Evolutionary conservation across 2,329 filamentous ascomycete species (phyloP).

Genomic region (Botrytis elliptica): DNA sequence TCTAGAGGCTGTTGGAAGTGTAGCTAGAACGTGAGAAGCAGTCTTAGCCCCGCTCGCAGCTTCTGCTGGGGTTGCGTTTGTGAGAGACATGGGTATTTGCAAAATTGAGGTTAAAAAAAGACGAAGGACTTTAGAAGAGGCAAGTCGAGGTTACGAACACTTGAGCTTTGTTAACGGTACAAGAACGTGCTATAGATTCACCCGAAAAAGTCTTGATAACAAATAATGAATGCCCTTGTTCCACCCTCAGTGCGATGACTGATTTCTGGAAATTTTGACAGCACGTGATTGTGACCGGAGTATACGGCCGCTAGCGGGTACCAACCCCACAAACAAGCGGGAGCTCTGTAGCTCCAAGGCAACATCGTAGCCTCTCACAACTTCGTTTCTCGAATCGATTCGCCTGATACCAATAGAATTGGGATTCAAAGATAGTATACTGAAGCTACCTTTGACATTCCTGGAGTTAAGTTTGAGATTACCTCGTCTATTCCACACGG

Average conservation of each 20-base stretch:
- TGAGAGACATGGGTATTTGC: constrained; percentile 71
- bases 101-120: background rate
- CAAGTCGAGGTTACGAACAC: background rate
- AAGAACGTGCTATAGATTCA: background rate
- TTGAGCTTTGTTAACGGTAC: too few relatives aligned
- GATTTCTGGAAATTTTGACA: constrained; percentile 8
- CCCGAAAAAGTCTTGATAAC: background rate
- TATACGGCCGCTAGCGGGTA: constrained; percentile 3
- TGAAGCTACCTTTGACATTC: background rate
- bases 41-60: constrained; percentile 75
- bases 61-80: constrained; percentile 75
- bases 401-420: background rate
- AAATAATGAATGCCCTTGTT: constrained; percentile 9
- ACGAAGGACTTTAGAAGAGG: background rate
- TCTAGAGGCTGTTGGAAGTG: constrained; percentile 70
- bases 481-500: background rate
- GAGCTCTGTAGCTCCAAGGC: constrained; percentile 15
- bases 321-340: background rate
- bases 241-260: background rate
- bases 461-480: background rate
- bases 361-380: constrained; percentile 11
- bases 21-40: constrained; percentile 80
- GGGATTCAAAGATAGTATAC: background rate
- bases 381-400: background rate
- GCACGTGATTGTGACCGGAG: background rate